Conservation (phyloP, 163 green algal species). For the Coccomyxa subellipsoidea region DNA sequence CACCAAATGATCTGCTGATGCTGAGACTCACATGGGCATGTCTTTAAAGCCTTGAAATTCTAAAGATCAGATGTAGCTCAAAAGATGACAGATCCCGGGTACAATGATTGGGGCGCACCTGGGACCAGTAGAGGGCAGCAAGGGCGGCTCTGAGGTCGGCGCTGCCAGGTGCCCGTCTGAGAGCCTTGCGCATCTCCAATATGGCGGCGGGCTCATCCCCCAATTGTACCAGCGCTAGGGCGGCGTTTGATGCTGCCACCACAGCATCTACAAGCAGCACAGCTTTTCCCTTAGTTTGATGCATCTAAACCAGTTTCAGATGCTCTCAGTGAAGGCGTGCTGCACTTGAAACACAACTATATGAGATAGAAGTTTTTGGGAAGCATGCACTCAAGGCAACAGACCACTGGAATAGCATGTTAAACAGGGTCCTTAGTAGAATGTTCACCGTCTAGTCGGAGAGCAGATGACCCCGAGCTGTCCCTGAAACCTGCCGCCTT, state of each 20-base stretch:
- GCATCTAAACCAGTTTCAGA: too few relatives aligned
- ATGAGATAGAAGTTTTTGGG: too few relatives aligned
- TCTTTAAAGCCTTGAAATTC: not conserved
- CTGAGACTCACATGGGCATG: not conserved
- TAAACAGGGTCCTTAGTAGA: not conserved
- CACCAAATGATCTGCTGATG: too few relatives aligned
- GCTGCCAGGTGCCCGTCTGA: slow-evolving; percentile 54
- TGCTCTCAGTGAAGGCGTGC: too few relatives aligned
- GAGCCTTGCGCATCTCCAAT: slow-evolving; percentile 40
- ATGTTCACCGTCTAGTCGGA: slow-evolving; percentile 58
- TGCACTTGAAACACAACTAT: too few relatives aligned
- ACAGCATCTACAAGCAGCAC: slow-evolving; percentile 34
- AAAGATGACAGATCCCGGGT: too few relatives aligned
- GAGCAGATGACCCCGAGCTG: slow-evolving; percentile 45
- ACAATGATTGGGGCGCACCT: too few relatives aligned
- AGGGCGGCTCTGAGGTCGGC: slow-evolving; percentile 77
- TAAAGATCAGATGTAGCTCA: too few relatives aligned
- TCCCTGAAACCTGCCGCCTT: slow-evolving; percentile 46
- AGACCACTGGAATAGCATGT: too few relatives aligned
- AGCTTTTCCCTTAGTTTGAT: too few relatives aligned
- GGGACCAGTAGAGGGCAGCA: slow-evolving; percentile 71
- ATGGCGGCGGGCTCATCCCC: slow-evolving; percentile 50
- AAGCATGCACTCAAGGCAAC: too few relatives aligned
- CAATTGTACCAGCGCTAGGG: slow-evolving; percentile 73
- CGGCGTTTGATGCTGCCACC: slow-evolving; percentile 75